A percentile compares a stretch with the other conserved stretches of the same genome.
Evolutionary conservation across 2,329 filamentous ascomycete species (phyloP).

Genomic region (Fusarium incarnatum): DNA sequence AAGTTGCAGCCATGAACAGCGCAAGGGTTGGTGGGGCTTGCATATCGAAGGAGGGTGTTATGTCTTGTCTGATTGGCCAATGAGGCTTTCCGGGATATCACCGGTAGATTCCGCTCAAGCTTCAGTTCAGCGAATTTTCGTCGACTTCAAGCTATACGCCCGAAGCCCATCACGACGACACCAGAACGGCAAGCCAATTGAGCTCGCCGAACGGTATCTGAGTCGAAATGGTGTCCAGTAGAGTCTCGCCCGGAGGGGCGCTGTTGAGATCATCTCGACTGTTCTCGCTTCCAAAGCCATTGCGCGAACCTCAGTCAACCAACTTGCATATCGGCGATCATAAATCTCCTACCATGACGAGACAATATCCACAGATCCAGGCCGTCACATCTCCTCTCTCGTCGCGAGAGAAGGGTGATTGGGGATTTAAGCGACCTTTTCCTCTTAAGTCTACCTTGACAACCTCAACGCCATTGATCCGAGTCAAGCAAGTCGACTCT

Average conservation of each 20-base stretch:
- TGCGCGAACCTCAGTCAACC: conserved; percentile 71
- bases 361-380: conserved; percentile 82
- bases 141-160: conserved; percentile 32
- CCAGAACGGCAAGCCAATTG: conserved; percentile 47
- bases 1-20: conserved; percentile 24
- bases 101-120: conserved; percentile 46
- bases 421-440: conserved; percentile 89
- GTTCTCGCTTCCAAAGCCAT: conserved; percentile 84
- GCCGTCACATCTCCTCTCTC: conserved; percentile 81
- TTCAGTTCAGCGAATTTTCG: conserved; percentile 49
- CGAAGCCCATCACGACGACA: conserved; percentile 35
- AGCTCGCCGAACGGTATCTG: conserved; percentile 46
- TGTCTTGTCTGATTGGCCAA: conserved; percentile 34
- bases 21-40: conserved; percentile 41
- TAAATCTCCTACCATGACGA: conserved; percentile 66
- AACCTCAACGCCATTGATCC: conserved; percentile 78
- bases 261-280: conserved; percentile 89
- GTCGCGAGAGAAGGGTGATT: conserved; percentile 83
- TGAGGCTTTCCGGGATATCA: conserved; percentile 47
- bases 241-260: conserved; percentile 70
- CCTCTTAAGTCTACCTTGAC: conserved; percentile 80
- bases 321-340: conserved; percentile 51
- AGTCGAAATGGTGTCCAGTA: conserved; percentile 50
- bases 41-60: neutral
- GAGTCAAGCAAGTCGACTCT: conserved; percentile 83